These are phyloP conservation scores for Fusarium equiseti DNA, from an alignment of 2,329 filamentous ascomycete genomes.

Conservation along the genomic window DNA sequence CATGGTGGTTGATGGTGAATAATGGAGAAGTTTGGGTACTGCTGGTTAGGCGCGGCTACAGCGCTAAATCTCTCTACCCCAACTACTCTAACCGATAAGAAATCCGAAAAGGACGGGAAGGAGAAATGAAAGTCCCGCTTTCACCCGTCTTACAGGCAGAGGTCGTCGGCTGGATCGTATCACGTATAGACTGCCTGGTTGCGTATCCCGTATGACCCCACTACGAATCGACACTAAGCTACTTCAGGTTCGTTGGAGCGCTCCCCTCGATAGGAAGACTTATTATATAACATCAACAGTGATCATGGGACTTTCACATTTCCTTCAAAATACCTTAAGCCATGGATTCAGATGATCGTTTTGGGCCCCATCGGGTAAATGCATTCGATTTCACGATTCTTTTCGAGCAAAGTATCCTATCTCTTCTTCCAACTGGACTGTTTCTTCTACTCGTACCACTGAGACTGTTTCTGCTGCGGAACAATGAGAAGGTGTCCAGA, in stretches of 20 bases:
- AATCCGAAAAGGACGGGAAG: neutral
- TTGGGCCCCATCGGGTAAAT: constrained; percentile 45
- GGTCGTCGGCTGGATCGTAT: neutral
- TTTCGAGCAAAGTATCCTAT: constrained; percentile 50
- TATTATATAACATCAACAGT: constrained; percentile 5
- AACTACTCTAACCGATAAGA: neutral
- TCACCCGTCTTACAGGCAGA: neutral
- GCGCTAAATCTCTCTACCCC: neutral
- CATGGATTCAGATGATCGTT: constrained; percentile 34
- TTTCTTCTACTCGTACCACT: constrained; percentile 44
- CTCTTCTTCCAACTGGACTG: constrained; percentile 43
- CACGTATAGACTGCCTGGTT: neutral
- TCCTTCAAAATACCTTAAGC: neutral
- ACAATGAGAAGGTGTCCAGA: constrained; percentile 1
- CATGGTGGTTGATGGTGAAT: neutral
- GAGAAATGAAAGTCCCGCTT: neutral
- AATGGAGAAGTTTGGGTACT: neutral
- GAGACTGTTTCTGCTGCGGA: constrained; percentile 31
- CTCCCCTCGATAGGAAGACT: neutral
- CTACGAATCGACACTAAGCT: constrained; percentile 1
- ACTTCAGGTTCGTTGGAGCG: constrained; percentile 25
- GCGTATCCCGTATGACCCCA: constrained; percentile 25
- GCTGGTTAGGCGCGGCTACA: too few relatives aligned
- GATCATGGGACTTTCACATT: neutral
- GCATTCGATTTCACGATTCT: constrained; percentile 50